Base-by-base conservation (phyloP, 1,139 yeast species). In the Suhomyces panamericanus region DNA sequence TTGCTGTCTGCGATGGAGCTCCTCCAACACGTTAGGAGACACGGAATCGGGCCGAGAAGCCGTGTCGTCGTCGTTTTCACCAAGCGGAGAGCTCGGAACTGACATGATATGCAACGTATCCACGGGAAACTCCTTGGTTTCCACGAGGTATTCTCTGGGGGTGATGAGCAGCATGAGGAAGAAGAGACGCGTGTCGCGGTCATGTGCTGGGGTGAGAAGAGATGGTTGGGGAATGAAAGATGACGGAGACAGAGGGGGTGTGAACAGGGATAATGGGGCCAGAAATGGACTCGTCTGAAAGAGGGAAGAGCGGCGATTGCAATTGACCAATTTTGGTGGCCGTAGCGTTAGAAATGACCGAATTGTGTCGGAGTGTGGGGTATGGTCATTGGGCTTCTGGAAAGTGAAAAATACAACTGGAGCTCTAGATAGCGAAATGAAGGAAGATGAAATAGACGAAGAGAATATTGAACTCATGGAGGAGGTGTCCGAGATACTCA, bases 391-490 rank as follows among this genome's bases (percentile, higher is more conserved):
- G n/a, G 20, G 20, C 20, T 7, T 20, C 24, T 20, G 24, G 24
- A 20, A 20, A 26, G 29, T 26, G 29, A 26, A 26, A 26, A 26
- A 26, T 12, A 20, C 8, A 20, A 5, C 24, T 5, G 24, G 24
- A 8, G 5, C 9, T 7, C 24, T 6, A 20, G 24, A 6, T 6
- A 20, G 24, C 24, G 8, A 20, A 20, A 20, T 20, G 24, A 6
- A n/a, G 2, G 29, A n/a, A n/a, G n/a, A 26, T 4, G 29, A 10
- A 10, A 26, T 26, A 3, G 29, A 26, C n/a, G 29, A 26, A 6
- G 29, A 26, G 3, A 26, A 64, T 44, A 42, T 48, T 8, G 42
- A 20, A 20, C 41, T 58, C 29, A 62, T 65, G 59, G 44, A 46
- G 16, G 32, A 40, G n/a, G 28, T 55, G 7, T 51, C 64, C 1